Percentiles rank a stretch among this genome's conserved stretches.
Conservation (phyloP, 441 rosid species). For the Macaranga tanarius region DNA sequence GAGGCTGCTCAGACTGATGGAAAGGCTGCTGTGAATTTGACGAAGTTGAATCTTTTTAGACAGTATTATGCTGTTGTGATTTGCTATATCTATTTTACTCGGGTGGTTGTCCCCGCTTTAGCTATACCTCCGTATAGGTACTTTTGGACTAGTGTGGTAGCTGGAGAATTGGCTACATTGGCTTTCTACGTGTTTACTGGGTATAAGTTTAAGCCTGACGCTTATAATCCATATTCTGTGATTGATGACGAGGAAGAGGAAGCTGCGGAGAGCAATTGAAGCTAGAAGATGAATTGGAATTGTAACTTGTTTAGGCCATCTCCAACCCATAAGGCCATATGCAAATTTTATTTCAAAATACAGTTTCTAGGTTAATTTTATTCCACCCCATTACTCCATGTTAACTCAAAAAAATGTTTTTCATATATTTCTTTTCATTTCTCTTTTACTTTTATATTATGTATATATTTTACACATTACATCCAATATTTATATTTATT, state of each 20-base stretch:
- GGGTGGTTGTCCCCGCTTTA: conserved; percentile 80
- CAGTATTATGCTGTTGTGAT: conserved; percentile 93
- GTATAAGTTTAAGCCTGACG: conserved; percentile 84
- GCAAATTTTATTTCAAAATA: no score
- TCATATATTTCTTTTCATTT: no score
- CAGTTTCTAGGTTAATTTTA: no score
- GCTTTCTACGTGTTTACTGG: conserved; percentile 87
- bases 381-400: no score
- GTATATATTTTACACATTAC: no score
- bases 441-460: no score
- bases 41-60: conserved; percentile 84
- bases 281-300: conserved; percentile 91
- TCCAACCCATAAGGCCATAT: no score
- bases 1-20: conserved; percentile 92
- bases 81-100: conserved; percentile 88
- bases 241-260: conserved; percentile 95
- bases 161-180: conserved; percentile 78
- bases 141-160: conserved; percentile 84
- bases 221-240: conserved; percentile 84
- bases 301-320: conserved; percentile 45
- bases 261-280: conserved; percentile 89
- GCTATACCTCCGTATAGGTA: conserved; percentile 82
- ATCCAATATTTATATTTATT: no score
- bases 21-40: conserved; percentile 85
- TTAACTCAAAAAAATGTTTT: no score